These are phyloP conservation scores for Termitomyces sp. DNA, from an alignment of 768 basidiomycete species.

Conservation along the genomic window DNA sequence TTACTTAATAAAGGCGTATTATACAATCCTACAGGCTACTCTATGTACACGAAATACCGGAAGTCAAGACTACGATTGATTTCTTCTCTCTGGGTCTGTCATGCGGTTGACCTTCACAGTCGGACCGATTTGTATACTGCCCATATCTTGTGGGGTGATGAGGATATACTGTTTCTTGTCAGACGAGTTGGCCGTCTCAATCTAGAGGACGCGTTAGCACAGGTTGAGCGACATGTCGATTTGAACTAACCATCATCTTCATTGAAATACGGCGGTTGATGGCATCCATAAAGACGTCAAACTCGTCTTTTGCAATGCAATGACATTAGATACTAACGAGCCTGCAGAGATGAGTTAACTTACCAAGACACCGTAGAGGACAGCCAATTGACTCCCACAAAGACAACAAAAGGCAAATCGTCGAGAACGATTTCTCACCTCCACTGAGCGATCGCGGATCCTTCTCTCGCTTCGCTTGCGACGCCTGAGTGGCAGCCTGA, in stretches of 20 bases:
- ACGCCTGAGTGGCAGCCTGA: constrained; percentile 48
- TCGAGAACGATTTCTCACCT: constrained; percentile 96
- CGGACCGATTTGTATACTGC: constrained; percentile 60
- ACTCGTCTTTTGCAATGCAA: constrained; percentile 65
- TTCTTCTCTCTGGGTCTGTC: constrained; percentile 66
- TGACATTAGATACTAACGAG: constrained; percentile 1
- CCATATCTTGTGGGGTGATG: constrained; percentile 95
- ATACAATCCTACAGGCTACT: background rate
- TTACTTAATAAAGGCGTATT: background rate
- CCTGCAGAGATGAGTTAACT: constrained; percentile 14
- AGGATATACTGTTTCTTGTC: constrained; percentile 92
- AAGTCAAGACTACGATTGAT: background rate
- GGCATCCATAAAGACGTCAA: constrained; percentile 98
- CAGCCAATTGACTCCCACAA: constrained; percentile 96
- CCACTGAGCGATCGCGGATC: constrained; percentile 86
- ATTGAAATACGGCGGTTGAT: constrained; percentile 90
- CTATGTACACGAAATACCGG: background rate
- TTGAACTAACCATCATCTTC: constrained; percentile 82
- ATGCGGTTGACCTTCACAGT: constrained; percentile 76
- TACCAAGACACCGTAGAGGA: constrained; percentile 88
- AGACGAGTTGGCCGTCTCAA: constrained; percentile 84
- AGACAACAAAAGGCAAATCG: constrained; percentile 89
- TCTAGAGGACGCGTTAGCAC: constrained; percentile 37
- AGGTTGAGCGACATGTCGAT: background rate
- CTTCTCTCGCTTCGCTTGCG: constrained; percentile 75